Evolutionary conservation across 2,329 filamentous ascomycete genomes (phyloP).

Genomic region (Pochonia chlamydosporia): DNA sequence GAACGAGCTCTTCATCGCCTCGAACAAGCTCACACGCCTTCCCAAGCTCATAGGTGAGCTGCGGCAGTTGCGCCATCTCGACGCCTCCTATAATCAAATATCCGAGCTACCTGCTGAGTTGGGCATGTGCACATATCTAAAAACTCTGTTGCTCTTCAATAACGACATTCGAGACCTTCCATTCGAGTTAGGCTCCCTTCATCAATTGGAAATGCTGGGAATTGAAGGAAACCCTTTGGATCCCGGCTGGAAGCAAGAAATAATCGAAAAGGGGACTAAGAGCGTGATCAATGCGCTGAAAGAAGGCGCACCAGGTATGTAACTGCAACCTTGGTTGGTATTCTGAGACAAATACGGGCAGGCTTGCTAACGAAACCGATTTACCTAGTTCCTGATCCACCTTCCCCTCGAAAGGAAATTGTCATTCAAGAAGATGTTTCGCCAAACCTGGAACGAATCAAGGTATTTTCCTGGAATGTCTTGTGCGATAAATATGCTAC

Average conservation of each 20-base stretch:
- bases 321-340: conserved; percentile 10
- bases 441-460: conserved; percentile 62
- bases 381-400: conserved; percentile 65
- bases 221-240: conserved; percentile 88
- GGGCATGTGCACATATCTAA: conserved; percentile 93
- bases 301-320: conserved; percentile 77
- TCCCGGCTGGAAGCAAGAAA: conserved; percentile 67
- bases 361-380: conserved; percentile 15
- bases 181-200: conserved; percentile 81
- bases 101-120: conserved; percentile 79
- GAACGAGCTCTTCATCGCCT: conserved; percentile 86
- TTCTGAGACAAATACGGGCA: background rate
- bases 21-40: conserved; percentile 81
- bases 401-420: conserved; percentile 69
- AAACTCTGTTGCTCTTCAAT: conserved; percentile 80
- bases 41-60: conserved; percentile 77
- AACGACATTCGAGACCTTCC: conserved; percentile 81
- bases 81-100: conserved; percentile 85
- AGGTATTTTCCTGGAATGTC: conserved; percentile 90
- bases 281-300: conserved; percentile 76
- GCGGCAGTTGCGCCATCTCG: conserved; percentile 73
- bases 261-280: conserved; percentile 83
- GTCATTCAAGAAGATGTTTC: conserved; percentile 65
- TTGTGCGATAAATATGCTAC: conserved; percentile 93
- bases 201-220: conserved; percentile 81